Conservation (phyloP, 495 filamentous ascomycete genomes). For the Aspergillus cavernicola region DNA sequence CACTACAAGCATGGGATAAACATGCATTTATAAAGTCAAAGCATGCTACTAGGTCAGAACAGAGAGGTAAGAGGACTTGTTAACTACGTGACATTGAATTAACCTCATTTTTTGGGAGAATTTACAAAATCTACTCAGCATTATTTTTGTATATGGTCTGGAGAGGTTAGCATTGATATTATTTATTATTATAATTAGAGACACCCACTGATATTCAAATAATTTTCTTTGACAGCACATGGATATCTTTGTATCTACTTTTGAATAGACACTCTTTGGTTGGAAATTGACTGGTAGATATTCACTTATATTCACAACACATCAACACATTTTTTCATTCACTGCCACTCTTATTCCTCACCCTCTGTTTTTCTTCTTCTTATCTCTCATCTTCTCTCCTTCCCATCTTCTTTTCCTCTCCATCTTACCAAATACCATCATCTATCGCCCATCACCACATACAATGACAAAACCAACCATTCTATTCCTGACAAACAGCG, state of each 20-base stretch:
- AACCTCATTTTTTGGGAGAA: no score
- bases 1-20: slow-evolving; percentile 7
- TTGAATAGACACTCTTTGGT: background rate
- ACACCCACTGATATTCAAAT: no score
- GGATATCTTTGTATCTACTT: no score
- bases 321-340: background rate
- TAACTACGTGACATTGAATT: no score
- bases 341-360: no score
- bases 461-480: slow-evolving; percentile 19
- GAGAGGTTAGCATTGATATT: no score
- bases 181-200: no score
- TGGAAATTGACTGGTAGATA: background rate
- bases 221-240: no score
- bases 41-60: no score
- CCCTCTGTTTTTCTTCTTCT: background rate
- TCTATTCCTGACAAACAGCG: slow-evolving; percentile 45
- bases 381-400: background rate
- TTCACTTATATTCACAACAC: background rate
- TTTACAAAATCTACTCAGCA: no score
- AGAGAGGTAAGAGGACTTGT: no score
- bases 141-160: no score
- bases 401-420: background rate
- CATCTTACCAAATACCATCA: background rate
- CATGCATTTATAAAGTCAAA: background rate
- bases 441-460: background rate